Base-by-base conservation (phyloP, 331 rosid species). In the Phaseolus coccineus region DNA sequence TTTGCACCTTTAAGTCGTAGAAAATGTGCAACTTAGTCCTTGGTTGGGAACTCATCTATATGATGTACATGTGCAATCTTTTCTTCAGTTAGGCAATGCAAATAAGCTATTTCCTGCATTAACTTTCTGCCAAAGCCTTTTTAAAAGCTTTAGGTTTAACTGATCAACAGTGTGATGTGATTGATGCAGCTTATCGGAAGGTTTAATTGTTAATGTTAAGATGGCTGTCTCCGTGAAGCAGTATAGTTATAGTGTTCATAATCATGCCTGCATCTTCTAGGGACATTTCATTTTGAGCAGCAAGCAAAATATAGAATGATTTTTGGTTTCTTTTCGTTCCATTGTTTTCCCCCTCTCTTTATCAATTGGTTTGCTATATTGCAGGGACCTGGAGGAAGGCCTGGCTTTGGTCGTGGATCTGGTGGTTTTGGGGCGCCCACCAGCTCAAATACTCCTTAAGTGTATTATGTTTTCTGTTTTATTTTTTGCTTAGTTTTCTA, bases 331-430 rank as follows among this genome's bases (percentile, higher is more conserved):
- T 16, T 52, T 6, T 27, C 8, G 13, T 55, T 42, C 42, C 1
- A 15, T 27, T 31, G 35, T 4, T 53, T 12, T 51, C 13, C 25
- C 27, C 51, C 39, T 9, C 80, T 55, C 8, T 6, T 65, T 28
- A 12, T 64, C 25, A 24, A 22, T 28, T 31, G 14, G 12, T 39
- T 42, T 81, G 16, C 31, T 50, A 19, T 65, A 14, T 78, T 44
- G 76, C 88, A 93, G 97, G 92, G 90, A 69, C 48, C 95, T 71
- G 86, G 97, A 9, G 91, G 97, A 77, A 91, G 94, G 44, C 78
- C 93, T 37, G 95, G 93, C 51, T 91, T 93, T 57, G 98, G 98
- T 46, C 98, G 98, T 74, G 96, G 98, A 57, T 87, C 95, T 53
- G 95, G 98, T 70, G 90, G 95, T 80, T 90, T 57, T 31, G 94